A percentile compares a stretch with the other conserved stretches of the same genome.
These are phyloP conservation scores for Casuarina equisetifolia DNA, from an alignment of 306 rosid genomes.

Conservation along the genomic window DNA sequence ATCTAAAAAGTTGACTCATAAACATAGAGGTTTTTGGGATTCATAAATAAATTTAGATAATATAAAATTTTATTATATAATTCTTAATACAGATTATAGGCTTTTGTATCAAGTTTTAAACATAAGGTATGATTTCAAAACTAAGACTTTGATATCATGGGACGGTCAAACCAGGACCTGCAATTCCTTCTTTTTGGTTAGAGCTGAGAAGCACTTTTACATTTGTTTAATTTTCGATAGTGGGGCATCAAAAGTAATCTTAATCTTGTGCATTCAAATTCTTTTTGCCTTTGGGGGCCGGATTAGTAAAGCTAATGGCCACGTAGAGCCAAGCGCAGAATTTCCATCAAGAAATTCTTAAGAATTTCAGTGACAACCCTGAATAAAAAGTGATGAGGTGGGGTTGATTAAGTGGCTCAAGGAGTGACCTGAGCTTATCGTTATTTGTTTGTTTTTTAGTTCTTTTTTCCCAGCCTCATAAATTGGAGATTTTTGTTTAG, in stretches of 20 bases:
- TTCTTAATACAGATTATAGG: no score
- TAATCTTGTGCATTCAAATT: not conserved
- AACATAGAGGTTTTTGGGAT: no score
- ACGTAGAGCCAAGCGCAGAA: not conserved
- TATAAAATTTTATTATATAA: no score
- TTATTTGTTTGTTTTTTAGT: not conserved
- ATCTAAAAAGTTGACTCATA: no score
- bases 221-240: not conserved
- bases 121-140: no score
- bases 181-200: not conserved
- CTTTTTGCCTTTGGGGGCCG: not conserved
- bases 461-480: not conserved
- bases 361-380: not conserved
- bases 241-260: not conserved
- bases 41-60: no score
- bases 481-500: not conserved
- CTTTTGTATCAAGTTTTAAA: no score
- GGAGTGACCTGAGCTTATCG: not conserved
- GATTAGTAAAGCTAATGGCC: not conserved
- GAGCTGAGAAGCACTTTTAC: not conserved
- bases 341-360: not conserved
- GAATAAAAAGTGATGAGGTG: not conserved
- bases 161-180: no score
- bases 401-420: not conserved
- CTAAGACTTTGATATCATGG: no score